Percentiles rank a stretch among this genome's conserved stretches.
Evolutionary conservation across 306 rosid species (phyloP).

Genomic region (Delonix regia): DNA sequence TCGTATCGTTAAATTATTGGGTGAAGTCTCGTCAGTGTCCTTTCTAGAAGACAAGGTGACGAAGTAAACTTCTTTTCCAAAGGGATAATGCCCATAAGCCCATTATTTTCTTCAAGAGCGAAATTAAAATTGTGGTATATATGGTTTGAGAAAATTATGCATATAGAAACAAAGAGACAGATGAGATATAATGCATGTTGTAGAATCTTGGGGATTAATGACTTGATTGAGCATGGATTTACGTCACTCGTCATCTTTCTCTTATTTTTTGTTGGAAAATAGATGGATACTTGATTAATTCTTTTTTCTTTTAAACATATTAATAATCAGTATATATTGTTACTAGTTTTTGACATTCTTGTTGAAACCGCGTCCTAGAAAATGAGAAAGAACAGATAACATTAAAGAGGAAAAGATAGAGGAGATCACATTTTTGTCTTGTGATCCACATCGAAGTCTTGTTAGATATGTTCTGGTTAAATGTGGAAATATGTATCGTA

Average conservation of each 20-base stretch:
- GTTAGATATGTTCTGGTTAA: neutral
- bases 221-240: neutral
- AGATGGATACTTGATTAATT: neutral
- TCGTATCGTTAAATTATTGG: neutral
- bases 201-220: slow-evolving; percentile 4
- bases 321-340: neutral
- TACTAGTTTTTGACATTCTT: neutral
- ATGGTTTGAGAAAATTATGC: neutral
- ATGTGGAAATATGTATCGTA: neutral
- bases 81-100: too few relatives aligned
- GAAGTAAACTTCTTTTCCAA: neutral
- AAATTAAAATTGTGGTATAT: neutral
- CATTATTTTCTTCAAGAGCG: neutral
- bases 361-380: neutral
- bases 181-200: neutral
- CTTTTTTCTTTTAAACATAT: neutral
- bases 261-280: neutral
- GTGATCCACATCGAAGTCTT: neutral
- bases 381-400: neutral
- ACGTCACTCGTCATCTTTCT: neutral
- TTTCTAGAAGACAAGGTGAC: neutral
- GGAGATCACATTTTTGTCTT: neutral
- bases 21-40: neutral
- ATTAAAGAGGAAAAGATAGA: neutral
- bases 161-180: neutral